Evolutionary conservation across 805 yeast genomes (phyloP), one percentile per base, ranked within the genome.

Genomic region (Kodamaea nitidulidarum): DNA sequence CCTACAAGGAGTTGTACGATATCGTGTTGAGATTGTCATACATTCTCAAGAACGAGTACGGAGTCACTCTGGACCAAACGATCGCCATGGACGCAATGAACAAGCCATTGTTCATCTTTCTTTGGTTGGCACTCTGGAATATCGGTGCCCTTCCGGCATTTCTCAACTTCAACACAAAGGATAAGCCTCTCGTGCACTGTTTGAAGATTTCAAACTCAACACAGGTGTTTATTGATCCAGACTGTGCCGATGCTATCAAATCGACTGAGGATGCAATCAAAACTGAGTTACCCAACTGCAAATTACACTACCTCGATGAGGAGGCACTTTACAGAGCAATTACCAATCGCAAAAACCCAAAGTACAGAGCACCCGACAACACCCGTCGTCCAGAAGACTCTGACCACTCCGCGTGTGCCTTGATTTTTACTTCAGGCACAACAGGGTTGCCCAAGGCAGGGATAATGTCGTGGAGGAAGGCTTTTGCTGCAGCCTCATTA

Each of bases 371-470:
- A 41, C 61, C 69, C 0, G 80, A 80, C 49, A 49, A 61, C 7
- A 61, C 76, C 7, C 75, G 95, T 60, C 75, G 84, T 47, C 75
- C 77, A 7, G 61, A 61, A 7, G 78, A 79, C 37, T 60, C 68
- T 9, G 83, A 81, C 55, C 75, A 69, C 48, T 75, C 78, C 40
- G 75, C 91, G 3, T 81, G 84, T 15, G 74, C 81, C 47, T 71
- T 86, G 48, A 86, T 90, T 37, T 90, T 82, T 60, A 90, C 98
- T 0, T 85, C 95, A 0, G 98, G 98, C 28, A 91, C 97, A 5
- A 87, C 97, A 0, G 97, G 97, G 0, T 65, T 90, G 45, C 97
- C 98, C 11, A 90, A 90, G 60, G 84, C 96, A 4, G 97, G 95
- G 2, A 83, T 85, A 40, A 81, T 90, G 80, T 81, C 93, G 4